Conservation (phyloP, 75 land plant species). For the Pinus taeda region DNA sequence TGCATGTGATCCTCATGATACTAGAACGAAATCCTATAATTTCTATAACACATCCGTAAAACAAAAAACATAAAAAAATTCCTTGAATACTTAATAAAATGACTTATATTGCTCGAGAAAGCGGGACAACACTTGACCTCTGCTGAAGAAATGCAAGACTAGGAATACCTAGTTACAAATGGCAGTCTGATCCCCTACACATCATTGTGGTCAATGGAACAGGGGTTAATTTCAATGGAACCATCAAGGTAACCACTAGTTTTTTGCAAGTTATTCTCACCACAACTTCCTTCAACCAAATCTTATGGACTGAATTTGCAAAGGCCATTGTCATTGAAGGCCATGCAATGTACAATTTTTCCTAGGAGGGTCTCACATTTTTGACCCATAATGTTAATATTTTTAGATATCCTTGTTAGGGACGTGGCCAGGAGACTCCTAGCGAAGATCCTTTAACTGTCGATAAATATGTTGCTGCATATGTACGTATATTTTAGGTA, state of each 20-base stretch:
- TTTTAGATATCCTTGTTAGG: conserved; percentile 96
- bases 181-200: conserved; percentile 96
- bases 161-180: conserved; percentile 76
- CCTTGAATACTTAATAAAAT: conserved; percentile 56
- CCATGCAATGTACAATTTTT: conserved; percentile 72
- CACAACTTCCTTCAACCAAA: conserved; percentile 68
- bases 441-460: conserved; percentile 89
- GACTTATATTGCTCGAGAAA: conserved; percentile 77
- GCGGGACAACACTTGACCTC: conserved; percentile 57
- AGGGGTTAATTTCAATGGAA: conserved; percentile 67
- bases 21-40: too few relatives aligned
- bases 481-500: conserved; percentile 75
- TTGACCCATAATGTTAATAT: conserved; percentile 95
- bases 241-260: conserved; percentile 47
- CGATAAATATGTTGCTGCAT: conserved; percentile 53
- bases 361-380: conserved; percentile 79
- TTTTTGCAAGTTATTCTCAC: conserved; percentile 67
- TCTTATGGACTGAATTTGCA: conserved; percentile 48
- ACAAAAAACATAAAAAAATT: too few relatives aligned
- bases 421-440: conserved; percentile 94
- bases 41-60: too few relatives aligned
- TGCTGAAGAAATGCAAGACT: conserved; percentile 50
- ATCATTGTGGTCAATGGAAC: conserved; percentile 85
- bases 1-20: too few relatives aligned
- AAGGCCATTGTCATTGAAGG: conserved; percentile 72